These are phyloP conservation scores for Astragalus membranaceus DNA, from an alignment of 306 rosid genomes.

Conservation along the genomic window DNA sequence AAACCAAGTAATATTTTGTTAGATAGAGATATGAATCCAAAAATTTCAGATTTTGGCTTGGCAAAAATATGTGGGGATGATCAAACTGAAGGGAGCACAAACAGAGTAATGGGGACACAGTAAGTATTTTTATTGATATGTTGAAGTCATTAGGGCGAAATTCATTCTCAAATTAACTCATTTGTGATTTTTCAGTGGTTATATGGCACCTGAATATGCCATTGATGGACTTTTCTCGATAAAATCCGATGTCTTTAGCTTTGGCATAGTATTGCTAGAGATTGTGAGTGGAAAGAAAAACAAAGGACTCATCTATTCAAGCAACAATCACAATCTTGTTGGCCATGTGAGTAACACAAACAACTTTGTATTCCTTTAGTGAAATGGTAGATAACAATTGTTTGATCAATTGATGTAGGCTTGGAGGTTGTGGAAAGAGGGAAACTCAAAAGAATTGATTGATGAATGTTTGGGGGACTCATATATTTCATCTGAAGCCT, in stretches of 20 bases:
- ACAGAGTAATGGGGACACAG: neutral
- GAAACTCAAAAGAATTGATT: neutral
- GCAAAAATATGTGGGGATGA: conserved; percentile 9
- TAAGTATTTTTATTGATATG: neutral
- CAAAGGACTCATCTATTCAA: neutral
- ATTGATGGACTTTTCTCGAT: neutral
- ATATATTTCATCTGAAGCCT: neutral
- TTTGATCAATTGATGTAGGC: conserved; percentile 4
- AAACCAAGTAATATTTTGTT: conserved; percentile 10
- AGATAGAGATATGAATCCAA: neutral
- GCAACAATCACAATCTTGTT: neutral
- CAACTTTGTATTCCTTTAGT: neutral
- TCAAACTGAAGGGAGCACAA: conserved; percentile 3
- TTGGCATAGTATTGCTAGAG: conserved; percentile 12
- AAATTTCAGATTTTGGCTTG: conserved; percentile 13
- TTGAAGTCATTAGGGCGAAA: neutral
- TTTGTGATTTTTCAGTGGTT: neutral
- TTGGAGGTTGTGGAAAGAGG: conserved; percentile 22
- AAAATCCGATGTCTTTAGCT: conserved; percentile 16
- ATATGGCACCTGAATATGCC: conserved; percentile 18
- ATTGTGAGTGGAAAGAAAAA: conserved; percentile 13
- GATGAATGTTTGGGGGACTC: neutral
- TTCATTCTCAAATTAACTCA: neutral
- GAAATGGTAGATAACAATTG: neutral
- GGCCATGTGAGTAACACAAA: conserved; percentile 14